These are phyloP conservation scores for Paratrypanosoma confusum DNA, from an alignment of 208 protist species.

Conservation along the genomic window DNA sequence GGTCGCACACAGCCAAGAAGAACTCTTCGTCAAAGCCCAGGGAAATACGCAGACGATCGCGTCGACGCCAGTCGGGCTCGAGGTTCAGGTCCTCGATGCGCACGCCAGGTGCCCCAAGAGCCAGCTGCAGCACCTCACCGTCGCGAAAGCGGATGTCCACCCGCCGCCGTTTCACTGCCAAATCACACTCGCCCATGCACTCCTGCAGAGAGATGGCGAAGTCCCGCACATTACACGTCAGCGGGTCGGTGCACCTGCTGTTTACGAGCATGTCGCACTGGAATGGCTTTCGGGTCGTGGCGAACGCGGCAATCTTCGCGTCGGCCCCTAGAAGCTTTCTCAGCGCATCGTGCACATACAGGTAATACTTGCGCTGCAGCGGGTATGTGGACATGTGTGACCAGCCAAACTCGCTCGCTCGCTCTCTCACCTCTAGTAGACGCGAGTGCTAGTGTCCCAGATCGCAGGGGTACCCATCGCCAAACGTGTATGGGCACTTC, in stretches of 20 bases:
- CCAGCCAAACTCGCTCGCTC: too few species aligned
- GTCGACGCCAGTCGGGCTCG: slow-evolving; percentile 49
- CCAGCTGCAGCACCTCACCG: slow-evolving; percentile 43
- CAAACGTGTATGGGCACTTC: too few species aligned
- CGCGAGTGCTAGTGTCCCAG: too few species aligned
- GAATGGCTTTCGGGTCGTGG: slow-evolving; percentile 43
- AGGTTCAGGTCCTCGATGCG: slow-evolving; percentile 19
- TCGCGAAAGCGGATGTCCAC: slow-evolving; percentile 67
- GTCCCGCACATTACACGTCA: slow-evolving; percentile 12
- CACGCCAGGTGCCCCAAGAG: slow-evolving; percentile 39
- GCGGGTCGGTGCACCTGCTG: slow-evolving; percentile 39
- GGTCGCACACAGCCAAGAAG: slow-evolving; percentile 34
- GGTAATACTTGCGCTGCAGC: slow-evolving; percentile 62
- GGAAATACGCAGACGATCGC: slow-evolving; percentile 71
- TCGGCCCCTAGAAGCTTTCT: slow-evolving; percentile 31
- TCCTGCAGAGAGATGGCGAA: slow-evolving; percentile 47
- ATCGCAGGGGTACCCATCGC: too few species aligned
- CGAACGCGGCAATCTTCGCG: slow-evolving; percentile 63
- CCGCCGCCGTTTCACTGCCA: slow-evolving; percentile 33
- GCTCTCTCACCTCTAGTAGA: too few species aligned
- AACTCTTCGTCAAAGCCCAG: slow-evolving; percentile 79
- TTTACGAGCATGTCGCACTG: slow-evolving; percentile 86
- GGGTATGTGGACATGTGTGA: not conserved
- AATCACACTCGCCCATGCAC: slow-evolving; percentile 38
- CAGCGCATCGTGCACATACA: slow-evolving; percentile 68